Conservation (phyloP, 257 asterid genomes). For the Fraxinus excelsior region DNA sequence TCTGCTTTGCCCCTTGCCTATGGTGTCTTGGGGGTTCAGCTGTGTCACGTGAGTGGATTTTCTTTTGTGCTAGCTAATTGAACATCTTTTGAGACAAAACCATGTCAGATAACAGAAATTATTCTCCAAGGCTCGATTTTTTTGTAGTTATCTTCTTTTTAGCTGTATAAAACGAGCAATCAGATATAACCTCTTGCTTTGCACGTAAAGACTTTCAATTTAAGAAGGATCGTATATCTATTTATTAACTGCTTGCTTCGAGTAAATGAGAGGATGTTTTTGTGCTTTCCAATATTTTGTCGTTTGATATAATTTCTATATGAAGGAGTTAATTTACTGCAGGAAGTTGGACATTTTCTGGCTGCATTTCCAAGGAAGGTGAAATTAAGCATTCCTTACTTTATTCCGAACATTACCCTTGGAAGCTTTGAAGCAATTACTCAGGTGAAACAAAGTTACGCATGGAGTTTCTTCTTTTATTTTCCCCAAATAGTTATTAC, state of each 20-base stretch:
- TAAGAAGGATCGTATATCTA: background rate
- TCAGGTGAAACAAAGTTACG: constrained; percentile 50
- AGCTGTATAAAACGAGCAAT: background rate
- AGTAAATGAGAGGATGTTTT: background rate
- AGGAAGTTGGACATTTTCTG: constrained; percentile 95
- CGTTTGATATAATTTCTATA: constrained; percentile 32
- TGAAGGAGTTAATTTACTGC: constrained; percentile 53
- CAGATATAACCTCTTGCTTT: background rate
- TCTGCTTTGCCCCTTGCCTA: constrained; percentile 90
- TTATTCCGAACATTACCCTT: constrained; percentile 90
- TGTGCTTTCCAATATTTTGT: constrained; percentile 1
- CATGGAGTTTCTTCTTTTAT: background rate
- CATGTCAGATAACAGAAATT: background rate
- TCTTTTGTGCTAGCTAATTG: constrained; percentile 16
- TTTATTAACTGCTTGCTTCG: background rate
- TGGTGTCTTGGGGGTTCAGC: constrained; percentile 84
- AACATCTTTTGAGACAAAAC: constrained; percentile 12
- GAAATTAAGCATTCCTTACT: constrained; percentile 84
- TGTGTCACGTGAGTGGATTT: constrained; percentile 68
- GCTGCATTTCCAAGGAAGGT: constrained; percentile 90
- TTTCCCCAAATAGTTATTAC: background rate
- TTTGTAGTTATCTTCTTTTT: background rate
- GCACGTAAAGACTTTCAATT: background rate
- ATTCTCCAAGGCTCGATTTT: background rate
- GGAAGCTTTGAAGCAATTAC: constrained; percentile 99